phyloP scores from a whole-genome alignment of 1,284 basidiomycete genomes.

The Agaricales sp. region DNA sequence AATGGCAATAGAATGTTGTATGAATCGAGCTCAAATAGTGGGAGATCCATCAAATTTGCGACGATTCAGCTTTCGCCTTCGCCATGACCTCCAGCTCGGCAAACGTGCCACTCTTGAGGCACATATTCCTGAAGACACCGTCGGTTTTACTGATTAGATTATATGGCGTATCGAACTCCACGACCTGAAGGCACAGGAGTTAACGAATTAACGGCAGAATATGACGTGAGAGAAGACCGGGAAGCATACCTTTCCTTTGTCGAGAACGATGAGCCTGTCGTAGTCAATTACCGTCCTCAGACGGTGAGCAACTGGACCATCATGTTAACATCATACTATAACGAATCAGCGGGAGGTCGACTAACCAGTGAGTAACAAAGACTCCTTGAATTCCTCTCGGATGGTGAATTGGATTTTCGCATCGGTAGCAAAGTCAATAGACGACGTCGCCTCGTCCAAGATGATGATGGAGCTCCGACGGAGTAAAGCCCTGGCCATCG shows the following conservation, averaged over 20 bases:
- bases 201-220: neutral
- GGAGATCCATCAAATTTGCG: no score
- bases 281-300: constrained; percentile 69
- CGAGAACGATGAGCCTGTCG: constrained; percentile 73
- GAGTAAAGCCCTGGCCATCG: constrained; percentile 71
- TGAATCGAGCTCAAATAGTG: no score
- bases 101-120: constrained; percentile 73
- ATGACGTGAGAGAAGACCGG: constrained; percentile 4
- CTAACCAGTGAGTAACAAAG: constrained; percentile 46
- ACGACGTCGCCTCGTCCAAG: constrained; percentile 76
- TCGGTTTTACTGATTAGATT: constrained; percentile 64
- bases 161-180: constrained; percentile 78
- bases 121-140: constrained; percentile 74
- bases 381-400: constrained; percentile 64
- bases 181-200: constrained; percentile 32
- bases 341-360: neutral
- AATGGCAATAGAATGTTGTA: no score
- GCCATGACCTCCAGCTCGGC: constrained; percentile 57
- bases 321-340: neutral
- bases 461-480: constrained; percentile 70
- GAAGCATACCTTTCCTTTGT: constrained; percentile 52
- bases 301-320: constrained; percentile 53
- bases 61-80: no score
- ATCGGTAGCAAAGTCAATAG: constrained; percentile 69
- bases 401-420: constrained; percentile 75